These are phyloP conservation scores for Hanseniaspora sp. DNA, from an alignment of 1,139 yeast species.

Conservation along the genomic window DNA sequence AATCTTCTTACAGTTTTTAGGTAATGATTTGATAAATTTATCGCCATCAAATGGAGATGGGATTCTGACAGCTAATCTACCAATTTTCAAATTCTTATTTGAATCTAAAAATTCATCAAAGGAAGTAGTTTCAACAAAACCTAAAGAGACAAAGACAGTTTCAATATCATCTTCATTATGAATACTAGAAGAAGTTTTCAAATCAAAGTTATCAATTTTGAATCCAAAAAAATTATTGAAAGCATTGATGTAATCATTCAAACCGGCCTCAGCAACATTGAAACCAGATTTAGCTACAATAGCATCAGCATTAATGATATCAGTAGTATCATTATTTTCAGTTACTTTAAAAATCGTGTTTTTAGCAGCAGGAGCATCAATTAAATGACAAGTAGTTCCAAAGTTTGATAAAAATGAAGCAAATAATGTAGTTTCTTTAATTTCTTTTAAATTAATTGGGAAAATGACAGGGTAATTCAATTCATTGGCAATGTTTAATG, in stretches of 20 bases:
- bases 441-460: constrained; percentile 52
- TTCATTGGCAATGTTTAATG: constrained; percentile 51
- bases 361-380: constrained; percentile 66
- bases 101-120: constrained; percentile 42
- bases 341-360: constrained; percentile 39
- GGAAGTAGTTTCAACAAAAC: constrained; percentile 26
- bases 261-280: constrained; percentile 39
- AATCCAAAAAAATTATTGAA: constrained; percentile 16
- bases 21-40: constrained; percentile 49
- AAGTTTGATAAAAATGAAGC: constrained; percentile 55
- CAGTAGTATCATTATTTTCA: constrained; percentile 20
- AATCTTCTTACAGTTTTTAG: constrained; percentile 46
- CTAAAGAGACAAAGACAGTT: constrained; percentile 66
- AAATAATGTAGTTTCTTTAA: constrained; percentile 57
- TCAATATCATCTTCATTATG: constrained; percentile 38
- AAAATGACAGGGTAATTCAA: constrained; percentile 63
- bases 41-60: constrained; percentile 65
- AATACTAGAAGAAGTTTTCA: constrained; percentile 37
- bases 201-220: constrained; percentile 39
- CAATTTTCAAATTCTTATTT: constrained; percentile 43
- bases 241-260: constrained; percentile 51
- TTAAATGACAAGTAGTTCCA: constrained; percentile 55
- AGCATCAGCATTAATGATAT: constrained; percentile 21
- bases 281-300: constrained; percentile 26
- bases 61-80: constrained; percentile 61